phyloP scores from a whole-genome alignment of 208 protist species.

The Porcisia deanei region DNA sequence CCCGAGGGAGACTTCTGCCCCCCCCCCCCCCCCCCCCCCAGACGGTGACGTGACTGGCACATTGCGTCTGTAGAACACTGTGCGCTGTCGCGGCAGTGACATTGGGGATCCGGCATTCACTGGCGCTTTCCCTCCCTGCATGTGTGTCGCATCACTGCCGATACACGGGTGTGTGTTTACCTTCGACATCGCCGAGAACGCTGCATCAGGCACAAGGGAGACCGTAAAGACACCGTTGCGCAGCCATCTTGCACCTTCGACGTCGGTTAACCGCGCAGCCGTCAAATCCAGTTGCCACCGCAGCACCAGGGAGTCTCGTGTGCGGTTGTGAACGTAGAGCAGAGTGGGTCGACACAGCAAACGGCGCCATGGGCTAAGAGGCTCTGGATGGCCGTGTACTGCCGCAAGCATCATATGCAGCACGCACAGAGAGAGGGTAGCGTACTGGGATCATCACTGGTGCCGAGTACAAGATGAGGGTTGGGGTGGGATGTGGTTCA shows the following conservation, averaged over 20 bases:
- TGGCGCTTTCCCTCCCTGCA: too few relatives aligned
- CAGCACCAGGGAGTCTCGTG: slow-evolving; percentile 12
- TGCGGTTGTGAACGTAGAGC: slow-evolving; percentile 18
- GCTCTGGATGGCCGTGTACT: neutral
- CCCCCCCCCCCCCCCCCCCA: too few relatives aligned
- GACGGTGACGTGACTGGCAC: neutral
- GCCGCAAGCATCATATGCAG: neutral
- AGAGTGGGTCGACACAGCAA: slow-evolving; percentile 5
- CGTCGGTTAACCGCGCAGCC: neutral
- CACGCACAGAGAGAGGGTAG: slow-evolving; percentile 1
- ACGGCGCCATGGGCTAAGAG: neutral
- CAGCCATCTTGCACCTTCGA: slow-evolving; percentile 8
- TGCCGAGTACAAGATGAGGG: slow-evolving; percentile 7
- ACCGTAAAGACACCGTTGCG: slow-evolving; percentile 10
- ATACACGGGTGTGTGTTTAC: neutral
- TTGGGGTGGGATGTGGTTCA: neutral
- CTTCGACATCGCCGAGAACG: neutral
- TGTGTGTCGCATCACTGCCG: too few relatives aligned
- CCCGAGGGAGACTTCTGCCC: too few relatives aligned
- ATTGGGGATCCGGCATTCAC: too few relatives aligned
- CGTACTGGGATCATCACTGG: neutral
- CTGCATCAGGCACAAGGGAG: neutral
- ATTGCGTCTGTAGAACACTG: slow-evolving; percentile 15
- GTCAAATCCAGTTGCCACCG: slow-evolving; percentile 20
- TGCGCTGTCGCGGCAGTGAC: neutral